phyloP scores from a whole-genome alignment of 345 rosid genomes.

The Raphanus raphanistrum region DNA sequence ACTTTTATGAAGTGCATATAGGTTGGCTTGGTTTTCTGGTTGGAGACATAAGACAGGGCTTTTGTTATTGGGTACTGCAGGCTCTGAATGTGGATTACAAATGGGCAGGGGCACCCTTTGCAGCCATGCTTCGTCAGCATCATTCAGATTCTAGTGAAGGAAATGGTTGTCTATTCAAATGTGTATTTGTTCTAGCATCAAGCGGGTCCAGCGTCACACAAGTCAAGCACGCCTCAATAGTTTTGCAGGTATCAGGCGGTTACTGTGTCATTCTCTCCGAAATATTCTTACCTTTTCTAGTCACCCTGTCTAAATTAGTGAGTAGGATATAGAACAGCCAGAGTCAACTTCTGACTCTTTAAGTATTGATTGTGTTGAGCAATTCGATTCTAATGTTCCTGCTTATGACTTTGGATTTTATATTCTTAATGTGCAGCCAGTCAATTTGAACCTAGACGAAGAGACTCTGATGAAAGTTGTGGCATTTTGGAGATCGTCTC shows the following conservation, averaged over 20 bases:
- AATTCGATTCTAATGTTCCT: not conserved
- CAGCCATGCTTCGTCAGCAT: conserved; percentile 85
- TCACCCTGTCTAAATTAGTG: conserved; percentile 7
- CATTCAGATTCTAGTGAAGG: conserved; percentile 48
- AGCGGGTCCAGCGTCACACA: conserved; percentile 66
- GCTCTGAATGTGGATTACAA: conserved; percentile 68
- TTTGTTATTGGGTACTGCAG: conserved; percentile 44
- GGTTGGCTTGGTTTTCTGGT: conserved; percentile 25
- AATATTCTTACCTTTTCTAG: conserved; percentile 10
- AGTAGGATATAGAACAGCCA: conserved; percentile 1
- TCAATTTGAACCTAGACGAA: conserved; percentile 86
- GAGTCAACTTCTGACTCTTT: conserved; percentile 18
- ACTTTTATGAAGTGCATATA: conserved; percentile 10
- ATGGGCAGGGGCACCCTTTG: conserved; percentile 86
- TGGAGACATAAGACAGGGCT: conserved; percentile 10
- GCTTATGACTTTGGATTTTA: conserved; percentile 8
- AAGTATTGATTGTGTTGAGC: conserved; percentile 14
- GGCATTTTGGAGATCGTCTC: conserved; percentile 87
- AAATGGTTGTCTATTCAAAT: conserved; percentile 54
- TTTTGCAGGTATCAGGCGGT: conserved; percentile 70
- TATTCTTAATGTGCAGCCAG: conserved; percentile 54
- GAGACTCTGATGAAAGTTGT: conserved; percentile 84
- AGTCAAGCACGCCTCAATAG: conserved; percentile 68
- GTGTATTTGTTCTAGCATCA: conserved; percentile 58
- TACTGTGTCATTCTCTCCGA: conserved; percentile 1